Evolutionary conservation across 202 grass and related monocot species (phyloP).

Genomic region (Elaeis oleifera): DNA sequence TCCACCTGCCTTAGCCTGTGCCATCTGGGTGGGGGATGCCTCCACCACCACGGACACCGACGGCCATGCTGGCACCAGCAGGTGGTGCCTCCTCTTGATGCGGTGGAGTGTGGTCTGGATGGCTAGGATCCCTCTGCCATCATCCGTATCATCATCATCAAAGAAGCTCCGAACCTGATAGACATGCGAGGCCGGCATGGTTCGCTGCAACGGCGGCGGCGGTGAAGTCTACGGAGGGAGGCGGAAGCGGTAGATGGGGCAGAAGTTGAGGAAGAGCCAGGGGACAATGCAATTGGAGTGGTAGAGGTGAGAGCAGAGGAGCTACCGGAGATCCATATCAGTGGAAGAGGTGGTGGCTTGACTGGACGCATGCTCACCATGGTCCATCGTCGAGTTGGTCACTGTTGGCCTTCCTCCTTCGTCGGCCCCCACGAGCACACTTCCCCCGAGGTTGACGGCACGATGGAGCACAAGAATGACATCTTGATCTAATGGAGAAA

Average conservation of each 20-base stretch:
- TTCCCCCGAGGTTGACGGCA: too few species aligned
- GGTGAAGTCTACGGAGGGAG: conserved; percentile 13
- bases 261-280: conserved; percentile 56
- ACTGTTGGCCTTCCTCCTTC: too few species aligned
- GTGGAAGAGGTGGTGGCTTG: too few species aligned
- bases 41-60: neutral
- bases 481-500: too few species aligned
- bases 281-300: conserved; percentile 57
- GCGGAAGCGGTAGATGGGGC: conserved; percentile 41
- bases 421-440: too few species aligned
- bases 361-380: too few species aligned
- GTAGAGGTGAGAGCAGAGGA: conserved; percentile 55
- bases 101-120: conserved; percentile 25
- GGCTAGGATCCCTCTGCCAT: conserved; percentile 1
- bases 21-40: conserved; percentile 29
- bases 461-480: too few species aligned
- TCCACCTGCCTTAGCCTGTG: conserved; percentile 23
- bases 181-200: conserved; percentile 5
- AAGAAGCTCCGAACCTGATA: conserved; percentile 20
- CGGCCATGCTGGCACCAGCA: conserved; percentile 2
- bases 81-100: conserved; percentile 9
- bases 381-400: too few species aligned
- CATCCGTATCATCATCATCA: conserved; percentile 11
- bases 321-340: neutral
- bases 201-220: neutral